Base-by-base conservation (phyloP, 1,284 basidiomycete genomes). In the Fomitiporia mediterranea region DNA sequence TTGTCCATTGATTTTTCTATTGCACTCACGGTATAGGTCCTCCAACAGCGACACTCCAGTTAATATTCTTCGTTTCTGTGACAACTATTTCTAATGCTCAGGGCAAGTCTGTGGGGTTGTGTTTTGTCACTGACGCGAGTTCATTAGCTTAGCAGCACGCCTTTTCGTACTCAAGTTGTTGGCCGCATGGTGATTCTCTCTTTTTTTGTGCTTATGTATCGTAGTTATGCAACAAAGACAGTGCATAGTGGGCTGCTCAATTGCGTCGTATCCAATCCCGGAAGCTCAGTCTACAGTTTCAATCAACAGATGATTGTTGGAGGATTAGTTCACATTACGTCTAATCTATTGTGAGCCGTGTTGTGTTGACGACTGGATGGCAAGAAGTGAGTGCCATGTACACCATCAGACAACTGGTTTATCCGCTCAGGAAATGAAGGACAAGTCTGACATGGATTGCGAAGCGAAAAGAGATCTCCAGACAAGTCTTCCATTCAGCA, bases 21-120 rank as follows among this genome's bases (percentile, higher is more conserved):
- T 15, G 43, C 43, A 25, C 50, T 51, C 23, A 51, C 50, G 50
- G 50, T 51, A n/a, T 39, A 51, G 50, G 43, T 46, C 32, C 50
- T 51, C 17, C 44, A 21, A 17, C 50, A 25, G 28, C 37, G 37
- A 40, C 39, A 28, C 40, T 27, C 21, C 48, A 13, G 6, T 35
- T 50, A 35, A 50, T 35, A 21, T 6, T 51, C 7, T 51, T 25
- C 32, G 34, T 15, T 39, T 40, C 44, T n/a, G 17, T 28, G 44
- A 7, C 21, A 21, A 9, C 9, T 28, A 17, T 51, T 51, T 25
- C 4, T 42, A 25, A 51, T 28, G 27, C 28, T 21, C 50, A 28
- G 50, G 11, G 27, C 50, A 39, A 23, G 21, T 19, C 37, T 23
- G 23, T 27, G n/a, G n/a, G n/a, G n/a, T n/a, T n/a, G 21, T n/a